phyloP scores from a whole-genome alignment of 2,329 filamentous ascomycete species.

The Immersiporthe knoxdaviesiana region DNA sequence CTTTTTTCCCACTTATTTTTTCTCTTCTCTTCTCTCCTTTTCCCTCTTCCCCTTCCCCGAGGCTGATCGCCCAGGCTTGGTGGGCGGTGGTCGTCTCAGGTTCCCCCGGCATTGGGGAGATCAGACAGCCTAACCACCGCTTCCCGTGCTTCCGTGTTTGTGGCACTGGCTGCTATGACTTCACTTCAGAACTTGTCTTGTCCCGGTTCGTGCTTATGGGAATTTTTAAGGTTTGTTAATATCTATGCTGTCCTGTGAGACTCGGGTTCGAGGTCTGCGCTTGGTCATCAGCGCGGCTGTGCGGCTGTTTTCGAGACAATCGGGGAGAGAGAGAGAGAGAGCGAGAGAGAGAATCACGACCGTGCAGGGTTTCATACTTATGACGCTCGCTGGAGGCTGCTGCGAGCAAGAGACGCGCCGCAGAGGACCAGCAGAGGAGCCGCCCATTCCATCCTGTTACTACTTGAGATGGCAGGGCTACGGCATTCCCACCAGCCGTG shows the following conservation, averaged over 20 bases:
- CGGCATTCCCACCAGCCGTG: not conserved
- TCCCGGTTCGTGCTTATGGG: not conserved
- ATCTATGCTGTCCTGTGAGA: not conserved
- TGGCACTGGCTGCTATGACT: not conserved
- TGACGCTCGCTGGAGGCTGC: not conserved
- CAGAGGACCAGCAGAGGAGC: not conserved
- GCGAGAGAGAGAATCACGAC: too few relatives aligned
- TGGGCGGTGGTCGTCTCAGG: not conserved
- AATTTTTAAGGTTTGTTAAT: not conserved
- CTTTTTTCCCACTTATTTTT: too few relatives aligned
- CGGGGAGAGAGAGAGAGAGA: too few relatives aligned
- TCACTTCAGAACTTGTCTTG: not conserved
- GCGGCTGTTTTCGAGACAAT: not conserved
- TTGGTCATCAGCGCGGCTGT: not conserved
- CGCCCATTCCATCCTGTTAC: not conserved
- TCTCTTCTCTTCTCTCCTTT: not conserved
- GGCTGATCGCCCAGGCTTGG: not conserved
- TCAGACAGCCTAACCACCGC: slow-evolving; percentile 24
- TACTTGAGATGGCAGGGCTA: not conserved
- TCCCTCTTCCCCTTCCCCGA: not conserved
- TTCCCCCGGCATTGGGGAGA: slow-evolving; percentile 17
- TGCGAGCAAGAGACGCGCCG: not conserved
- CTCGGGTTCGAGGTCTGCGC: not conserved
- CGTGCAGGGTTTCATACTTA: not conserved
- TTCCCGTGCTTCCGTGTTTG: slow-evolving; percentile 26